A percentile compares a stretch with the other conserved stretches of the same genome.
Conservation (phyloP, 192 early-diverging fungal species). For the Pecoramyces ruminantium region DNA sequence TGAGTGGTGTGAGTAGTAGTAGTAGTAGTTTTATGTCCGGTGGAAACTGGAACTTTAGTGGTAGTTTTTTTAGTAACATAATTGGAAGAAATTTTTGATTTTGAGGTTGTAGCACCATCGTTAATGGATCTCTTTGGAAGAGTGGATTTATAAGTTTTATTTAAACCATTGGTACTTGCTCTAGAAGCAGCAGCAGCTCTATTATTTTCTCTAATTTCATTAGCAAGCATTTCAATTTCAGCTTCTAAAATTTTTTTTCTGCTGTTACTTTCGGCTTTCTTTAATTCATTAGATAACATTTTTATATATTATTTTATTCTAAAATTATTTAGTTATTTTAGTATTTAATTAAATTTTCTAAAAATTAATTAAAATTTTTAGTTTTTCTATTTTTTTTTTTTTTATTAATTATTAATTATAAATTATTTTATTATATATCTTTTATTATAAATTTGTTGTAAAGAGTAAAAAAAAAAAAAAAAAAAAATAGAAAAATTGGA, state of each 20-base stretch:
- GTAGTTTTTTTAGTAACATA: neutral
- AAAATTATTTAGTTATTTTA: neutral
- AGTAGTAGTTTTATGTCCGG: neutral
- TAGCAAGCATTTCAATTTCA: neutral
- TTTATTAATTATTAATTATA: no score
- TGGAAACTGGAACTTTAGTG: neutral
- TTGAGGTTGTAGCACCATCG: neutral
- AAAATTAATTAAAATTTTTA: no score
- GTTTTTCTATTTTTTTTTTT: no score
- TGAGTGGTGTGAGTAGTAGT: neutral
- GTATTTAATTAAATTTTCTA: neutral
- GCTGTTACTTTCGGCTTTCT: neutral
- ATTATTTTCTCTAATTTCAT: neutral
- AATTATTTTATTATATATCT: no score
- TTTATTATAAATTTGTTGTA: no score
- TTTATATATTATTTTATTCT: neutral
- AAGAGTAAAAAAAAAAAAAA: no score
- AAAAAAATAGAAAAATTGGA: no score
- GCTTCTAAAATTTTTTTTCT: neutral
- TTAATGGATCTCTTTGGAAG: neutral
- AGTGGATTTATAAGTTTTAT: neutral
- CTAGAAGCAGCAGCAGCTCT: neutral
- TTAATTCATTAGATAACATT: neutral
- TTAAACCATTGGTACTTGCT: no score
- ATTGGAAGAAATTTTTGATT: neutral